Evolutionary conservation across 2,329 filamentous ascomycete species (phyloP).

Genomic region (Colletotrichum incanum): DNA sequence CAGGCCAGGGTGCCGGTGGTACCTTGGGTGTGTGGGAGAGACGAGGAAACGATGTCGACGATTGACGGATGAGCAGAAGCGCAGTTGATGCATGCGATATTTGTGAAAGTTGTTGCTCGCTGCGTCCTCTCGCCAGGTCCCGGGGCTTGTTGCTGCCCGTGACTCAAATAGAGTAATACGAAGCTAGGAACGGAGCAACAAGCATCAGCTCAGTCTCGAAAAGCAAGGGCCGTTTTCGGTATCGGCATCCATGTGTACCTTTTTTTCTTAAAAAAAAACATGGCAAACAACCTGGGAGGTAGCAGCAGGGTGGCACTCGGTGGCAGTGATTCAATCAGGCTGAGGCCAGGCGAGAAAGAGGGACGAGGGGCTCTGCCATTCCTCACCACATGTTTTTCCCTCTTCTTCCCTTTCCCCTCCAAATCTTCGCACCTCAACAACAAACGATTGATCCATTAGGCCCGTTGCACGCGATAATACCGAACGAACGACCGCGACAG

Average conservation of each 20-base stretch:
- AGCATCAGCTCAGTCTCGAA: conserved; percentile 7
- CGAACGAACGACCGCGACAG: background rate
- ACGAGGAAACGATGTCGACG: background rate
- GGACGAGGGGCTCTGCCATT: conserved; percentile 30
- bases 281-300: conserved; percentile 14
- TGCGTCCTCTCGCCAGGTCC: background rate
- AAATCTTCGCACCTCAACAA: conserved; percentile 3
- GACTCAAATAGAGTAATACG: conserved; percentile 13
- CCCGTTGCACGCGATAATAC: conserved; percentile 5
- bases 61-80: background rate
- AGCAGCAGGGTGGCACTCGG: conserved; percentile 21
- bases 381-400: conserved; percentile 21
- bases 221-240: conserved; percentile 7
- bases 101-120: background rate
- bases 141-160: conserved; percentile 6
- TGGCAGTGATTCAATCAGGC: conserved; percentile 30
- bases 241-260: conserved; percentile 21
- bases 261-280: background rate
- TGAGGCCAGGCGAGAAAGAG: conserved; percentile 28
- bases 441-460: conserved; percentile 3
- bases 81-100: background rate
- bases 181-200: conserved; percentile 1
- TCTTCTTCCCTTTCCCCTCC: conserved; percentile 2
- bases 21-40: background rate
- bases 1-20: background rate